Conservation (phyloP, 768 basidiomycete genomes). For the Tricholoma sp. region DNA sequence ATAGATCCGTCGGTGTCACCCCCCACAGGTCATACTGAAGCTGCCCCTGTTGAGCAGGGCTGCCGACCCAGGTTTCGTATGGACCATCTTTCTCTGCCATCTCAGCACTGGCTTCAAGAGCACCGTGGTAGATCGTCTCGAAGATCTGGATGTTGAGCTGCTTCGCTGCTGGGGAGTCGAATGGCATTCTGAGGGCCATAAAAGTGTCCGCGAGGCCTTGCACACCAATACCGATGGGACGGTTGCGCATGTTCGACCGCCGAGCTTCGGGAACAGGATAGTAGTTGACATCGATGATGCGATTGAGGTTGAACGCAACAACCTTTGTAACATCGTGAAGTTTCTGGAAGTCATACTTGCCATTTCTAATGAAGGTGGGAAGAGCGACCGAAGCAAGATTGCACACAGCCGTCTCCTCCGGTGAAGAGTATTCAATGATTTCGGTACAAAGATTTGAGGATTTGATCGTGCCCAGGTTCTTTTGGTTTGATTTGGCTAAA, state of each 20-base stretch:
- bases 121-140: slow-evolving; percentile 97
- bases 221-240: slow-evolving; percentile 96
- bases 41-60: slow-evolving; percentile 82
- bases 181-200: slow-evolving; percentile 95
- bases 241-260: slow-evolving; percentile 93
- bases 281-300: slow-evolving; percentile 92
- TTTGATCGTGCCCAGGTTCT: slow-evolving; percentile 98
- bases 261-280: slow-evolving; percentile 92
- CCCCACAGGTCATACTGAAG: slow-evolving; percentile 97
- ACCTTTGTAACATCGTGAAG: slow-evolving; percentile 93
- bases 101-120: slow-evolving; percentile 87
- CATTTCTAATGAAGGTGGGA: slow-evolving; percentile 82
- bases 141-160: slow-evolving; percentile 93
- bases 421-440: slow-evolving; percentile 96
- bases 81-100: slow-evolving; percentile 73
- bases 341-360: slow-evolving; percentile 89
- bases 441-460: slow-evolving; percentile 99
- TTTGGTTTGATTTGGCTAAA: slow-evolving; percentile 93
- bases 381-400: slow-evolving; percentile 97
- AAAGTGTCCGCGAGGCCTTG: slow-evolving; percentile 98
- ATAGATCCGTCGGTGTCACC: slow-evolving; percentile 80
- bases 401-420: slow-evolving; percentile 97
- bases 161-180: slow-evolving; percentile 85
- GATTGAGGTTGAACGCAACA: slow-evolving; percentile 89
- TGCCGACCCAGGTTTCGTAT: slow-evolving; percentile 88